Conservation (phyloP, 2,329 filamentous ascomycete species). For the Whalleya microplaca region DNA sequence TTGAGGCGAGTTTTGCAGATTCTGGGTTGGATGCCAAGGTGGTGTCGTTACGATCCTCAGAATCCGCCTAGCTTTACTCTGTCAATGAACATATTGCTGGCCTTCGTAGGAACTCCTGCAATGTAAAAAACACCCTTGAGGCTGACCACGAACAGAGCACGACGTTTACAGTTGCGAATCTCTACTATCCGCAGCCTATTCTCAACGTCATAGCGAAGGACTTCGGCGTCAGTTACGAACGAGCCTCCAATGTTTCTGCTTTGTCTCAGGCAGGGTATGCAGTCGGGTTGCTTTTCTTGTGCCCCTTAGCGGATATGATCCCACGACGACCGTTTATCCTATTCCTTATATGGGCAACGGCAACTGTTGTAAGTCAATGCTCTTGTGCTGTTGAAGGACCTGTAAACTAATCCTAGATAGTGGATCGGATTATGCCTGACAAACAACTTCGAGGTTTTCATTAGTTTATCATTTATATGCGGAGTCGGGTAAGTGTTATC, state of each 20-base stretch:
- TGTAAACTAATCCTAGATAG: conserved; percentile 24
- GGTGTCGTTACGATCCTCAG: conserved; percentile 69
- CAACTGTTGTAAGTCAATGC: conserved; percentile 61
- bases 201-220: conserved; percentile 66
- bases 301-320: conserved; percentile 66
- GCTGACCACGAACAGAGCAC: conserved; percentile 34
- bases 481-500: conserved; percentile 48
- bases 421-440: conserved; percentile 68
- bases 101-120: conserved; percentile 48
- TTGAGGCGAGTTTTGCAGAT: conserved; percentile 26
- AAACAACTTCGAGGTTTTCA: conserved; percentile 59
- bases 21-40: conserved; percentile 63
- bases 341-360: conserved; percentile 62
- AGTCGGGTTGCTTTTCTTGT: conserved; percentile 65
- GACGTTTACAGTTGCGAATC: conserved; percentile 69
- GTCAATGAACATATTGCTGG: conserved; percentile 71
- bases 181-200: conserved; percentile 72
- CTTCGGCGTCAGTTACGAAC: conserved; percentile 65
- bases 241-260: conserved; percentile 62
- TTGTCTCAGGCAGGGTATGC: conserved; percentile 73
- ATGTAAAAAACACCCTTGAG: not conserved
- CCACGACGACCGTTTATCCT: conserved; percentile 65
- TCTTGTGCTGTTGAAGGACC: not conserved
- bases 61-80: conserved; percentile 71
- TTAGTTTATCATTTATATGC: conserved; percentile 64